These are phyloP conservation scores for Fallopia convolvulus DNA, from an alignment of 148 eudicot species.

Conservation along the genomic window DNA sequence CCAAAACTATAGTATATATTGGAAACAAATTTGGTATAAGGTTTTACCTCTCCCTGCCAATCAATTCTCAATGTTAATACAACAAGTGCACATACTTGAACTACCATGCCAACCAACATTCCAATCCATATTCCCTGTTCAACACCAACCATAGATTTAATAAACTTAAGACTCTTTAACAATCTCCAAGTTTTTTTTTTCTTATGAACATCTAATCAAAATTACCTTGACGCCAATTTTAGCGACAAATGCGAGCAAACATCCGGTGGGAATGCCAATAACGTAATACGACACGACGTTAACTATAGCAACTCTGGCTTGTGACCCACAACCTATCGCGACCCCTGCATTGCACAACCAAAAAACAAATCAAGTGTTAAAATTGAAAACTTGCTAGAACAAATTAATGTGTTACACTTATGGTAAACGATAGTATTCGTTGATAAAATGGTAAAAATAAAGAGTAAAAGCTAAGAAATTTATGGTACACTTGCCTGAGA, in stretches of 20 bases:
- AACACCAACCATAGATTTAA: neutral
- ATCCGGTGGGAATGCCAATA: conserved; percentile 47
- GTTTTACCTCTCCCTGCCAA: conserved; percentile 9
- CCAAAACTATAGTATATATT: too few species aligned
- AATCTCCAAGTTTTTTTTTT: too few species aligned
- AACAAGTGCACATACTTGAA: neutral
- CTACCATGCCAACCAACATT: neutral
- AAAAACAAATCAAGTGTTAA: neutral
- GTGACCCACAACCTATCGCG: conserved; percentile 49
- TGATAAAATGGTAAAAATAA: neutral
- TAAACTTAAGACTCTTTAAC: neutral
- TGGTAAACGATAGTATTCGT: neutral
- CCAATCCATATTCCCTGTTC: conserved; percentile 8
- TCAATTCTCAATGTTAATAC: conserved; percentile 10
- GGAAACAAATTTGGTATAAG: neutral
- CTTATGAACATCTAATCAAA: neutral
- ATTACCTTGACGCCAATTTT: conserved; percentile 36
- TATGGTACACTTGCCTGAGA: conserved; percentile 40
- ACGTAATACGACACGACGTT: conserved; percentile 41
- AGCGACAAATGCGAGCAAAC: conserved; percentile 40
- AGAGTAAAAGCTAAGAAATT: too few species aligned
- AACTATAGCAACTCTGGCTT: conserved; percentile 37
- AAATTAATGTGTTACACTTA: neutral
- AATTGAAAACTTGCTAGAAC: too few species aligned
- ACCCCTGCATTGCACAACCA: conserved; percentile 23